Base-by-base conservation (phyloP, 345 rosid genomes). In the Viola odorata region DNA sequence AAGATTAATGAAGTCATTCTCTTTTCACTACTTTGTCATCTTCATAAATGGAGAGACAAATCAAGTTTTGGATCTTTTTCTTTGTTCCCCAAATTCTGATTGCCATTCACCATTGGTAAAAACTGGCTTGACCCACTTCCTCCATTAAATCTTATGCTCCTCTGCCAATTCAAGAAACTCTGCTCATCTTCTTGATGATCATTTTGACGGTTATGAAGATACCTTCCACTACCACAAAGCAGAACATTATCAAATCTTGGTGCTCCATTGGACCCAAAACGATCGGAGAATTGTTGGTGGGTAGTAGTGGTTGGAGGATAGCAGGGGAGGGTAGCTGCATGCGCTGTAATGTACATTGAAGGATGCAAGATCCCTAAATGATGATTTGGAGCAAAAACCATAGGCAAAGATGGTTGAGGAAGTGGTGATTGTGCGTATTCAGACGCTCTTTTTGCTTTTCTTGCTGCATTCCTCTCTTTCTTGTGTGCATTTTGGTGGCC, bases 401-500 rank as follows among this genome's bases (percentile, higher is more conserved):
- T 42, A 0, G 81, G 84, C 15, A 80, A 44, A 0, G 84, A 53
- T 37, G 80, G 64, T 6, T 23, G 32, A 23, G 83, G 55, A 0
- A 64, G 58, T 36, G 59, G 13, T 57, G 78, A 23, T 2, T 23
- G 55, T 78, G 69, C 63, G 42, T 65, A 82, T 65, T 78, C 84
- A 0, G 82, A 72, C 3, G 72, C 81, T 42, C 85, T 73, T 79
- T 81, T 85, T 36, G 87, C 88, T 64, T 80, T 91, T 69, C 95
- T 79, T 0, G 88, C 91, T 7, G 89, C 85, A 6, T 65, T 79
- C 67, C 98, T 78, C 65, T 91, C 98, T 58, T 81, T 89, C 89
- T 87, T 91, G 81, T 91, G 96, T 12, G 98, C 96, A 41, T 91
- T 91, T 55, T 91, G 98, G 70, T 91, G 98, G 17, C 98, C 98